These are phyloP conservation scores for Alternaria hordeiaustralica DNA, from an alignment of 2,329 filamentous ascomycete genomes.

Conservation along the genomic window DNA sequence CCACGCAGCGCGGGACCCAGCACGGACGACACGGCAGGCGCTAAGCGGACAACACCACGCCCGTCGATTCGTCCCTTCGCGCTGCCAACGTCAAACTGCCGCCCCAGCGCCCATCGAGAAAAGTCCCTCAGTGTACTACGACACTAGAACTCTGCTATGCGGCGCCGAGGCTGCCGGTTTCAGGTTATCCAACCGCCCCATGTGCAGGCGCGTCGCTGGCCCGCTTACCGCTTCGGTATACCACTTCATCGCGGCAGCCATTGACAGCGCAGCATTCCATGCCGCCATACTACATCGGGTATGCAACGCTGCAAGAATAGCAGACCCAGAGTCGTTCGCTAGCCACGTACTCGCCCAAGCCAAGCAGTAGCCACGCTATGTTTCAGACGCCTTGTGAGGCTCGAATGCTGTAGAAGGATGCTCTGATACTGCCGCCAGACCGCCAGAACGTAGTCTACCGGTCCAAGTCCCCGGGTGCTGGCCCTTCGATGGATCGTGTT, in stretches of 20 bases:
- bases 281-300: constrained; percentile 26
- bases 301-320: constrained; percentile 31
- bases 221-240: constrained; percentile 29
- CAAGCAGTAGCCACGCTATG: constrained; percentile 32
- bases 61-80: constrained; percentile 38
- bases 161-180: constrained; percentile 42
- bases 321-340: constrained; percentile 29
- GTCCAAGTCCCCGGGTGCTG: constrained; percentile 29
- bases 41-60: constrained; percentile 38
- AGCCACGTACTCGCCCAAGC: constrained; percentile 44
- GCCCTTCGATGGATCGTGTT: constrained; percentile 46
- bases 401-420: constrained; percentile 32
- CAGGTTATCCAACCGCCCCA: constrained; percentile 46
- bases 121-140: constrained; percentile 8
- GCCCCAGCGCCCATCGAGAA: constrained; percentile 26
- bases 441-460: constrained; percentile 21
- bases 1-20: constrained; percentile 23
- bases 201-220: constrained; percentile 44
- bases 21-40: constrained; percentile 35
- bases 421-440: constrained; percentile 40
- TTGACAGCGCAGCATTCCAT: constrained; percentile 24
- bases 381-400: constrained; percentile 46
- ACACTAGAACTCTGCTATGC: constrained; percentile 12
- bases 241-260: constrained; percentile 36
- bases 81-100: constrained; percentile 42